Percentiles rank a stretch among this genome's conserved stretches.
These are phyloP conservation scores for Neofusicoccum umdonicola DNA, from an alignment of 2,329 filamentous ascomycete species.

Conservation along the genomic window DNA sequence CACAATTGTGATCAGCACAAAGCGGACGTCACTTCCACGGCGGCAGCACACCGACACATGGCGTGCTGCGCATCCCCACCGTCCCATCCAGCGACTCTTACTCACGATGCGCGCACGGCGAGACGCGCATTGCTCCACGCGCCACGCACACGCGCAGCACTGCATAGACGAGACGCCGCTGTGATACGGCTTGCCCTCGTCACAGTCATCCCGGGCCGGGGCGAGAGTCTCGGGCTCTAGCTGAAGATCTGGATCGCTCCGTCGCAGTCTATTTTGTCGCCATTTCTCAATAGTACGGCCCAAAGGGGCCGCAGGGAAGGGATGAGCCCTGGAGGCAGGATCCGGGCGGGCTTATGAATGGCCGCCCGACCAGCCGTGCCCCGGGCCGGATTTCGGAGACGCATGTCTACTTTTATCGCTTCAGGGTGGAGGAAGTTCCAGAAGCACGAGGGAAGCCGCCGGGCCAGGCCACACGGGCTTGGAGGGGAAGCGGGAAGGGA, in stretches of 20 bases:
- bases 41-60: constrained; percentile 5
- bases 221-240: background rate
- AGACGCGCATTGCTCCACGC: constrained; percentile 15
- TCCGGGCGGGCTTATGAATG: background rate
- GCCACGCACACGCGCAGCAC: constrained; percentile 20
- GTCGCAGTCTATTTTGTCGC: background rate
- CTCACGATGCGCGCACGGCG: background rate
- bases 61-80: background rate
- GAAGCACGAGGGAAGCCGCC: constrained; percentile 8
- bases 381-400: background rate
- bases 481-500: constrained; percentile 16
- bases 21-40: constrained; percentile 11
- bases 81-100: background rate
- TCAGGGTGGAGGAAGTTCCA: constrained; percentile 9
- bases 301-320: background rate
- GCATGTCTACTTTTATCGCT: background rate
- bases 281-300: background rate
- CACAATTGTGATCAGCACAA: constrained; percentile 12
- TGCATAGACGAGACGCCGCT: constrained; percentile 18
- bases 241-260: constrained; percentile 12
- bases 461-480: background rate
- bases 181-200: constrained; percentile 19
- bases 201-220: constrained; percentile 15
- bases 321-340: background rate
- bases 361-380: background rate